Evolutionary conservation across 2,329 filamentous ascomycete species (phyloP).

Genomic region (Diplodia mutila): DNA sequence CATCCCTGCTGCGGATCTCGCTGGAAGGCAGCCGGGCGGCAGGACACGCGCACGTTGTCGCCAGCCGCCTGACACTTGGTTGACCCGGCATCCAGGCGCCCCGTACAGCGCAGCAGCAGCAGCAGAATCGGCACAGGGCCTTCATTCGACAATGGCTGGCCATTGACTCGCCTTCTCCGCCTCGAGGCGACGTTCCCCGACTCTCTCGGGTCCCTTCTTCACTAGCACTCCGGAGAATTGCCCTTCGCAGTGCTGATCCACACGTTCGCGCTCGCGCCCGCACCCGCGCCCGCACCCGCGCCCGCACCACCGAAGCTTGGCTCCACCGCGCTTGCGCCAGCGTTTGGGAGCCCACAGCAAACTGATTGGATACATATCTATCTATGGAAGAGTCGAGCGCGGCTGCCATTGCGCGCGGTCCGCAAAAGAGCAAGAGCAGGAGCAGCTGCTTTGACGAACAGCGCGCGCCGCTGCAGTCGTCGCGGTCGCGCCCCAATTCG

Average conservation of each 20-base stretch:
- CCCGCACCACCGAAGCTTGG: constrained; percentile 2
- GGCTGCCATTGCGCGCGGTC: neutral
- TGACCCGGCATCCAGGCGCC: neutral
- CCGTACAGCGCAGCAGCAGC: neutral
- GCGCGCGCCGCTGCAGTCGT: constrained; percentile 38
- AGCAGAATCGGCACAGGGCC: neutral
- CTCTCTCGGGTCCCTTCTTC: neutral
- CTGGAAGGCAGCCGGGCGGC: neutral
- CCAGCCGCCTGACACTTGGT: neutral
- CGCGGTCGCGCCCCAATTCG: constrained; percentile 26
- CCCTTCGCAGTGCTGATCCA: neutral
- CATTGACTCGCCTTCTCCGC: neutral
- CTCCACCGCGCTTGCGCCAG: neutral
- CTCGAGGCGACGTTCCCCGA: neutral
- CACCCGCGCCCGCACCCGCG: neutral
- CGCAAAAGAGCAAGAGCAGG: constrained; percentile 29
- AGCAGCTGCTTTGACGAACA: constrained; percentile 40
- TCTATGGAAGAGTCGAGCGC: constrained; percentile 6
- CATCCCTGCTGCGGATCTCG: constrained; percentile 17
- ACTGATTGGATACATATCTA: neutral
- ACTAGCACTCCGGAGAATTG: neutral
- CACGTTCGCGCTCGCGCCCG: neutral
- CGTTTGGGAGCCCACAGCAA: neutral
- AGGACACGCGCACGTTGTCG: neutral
- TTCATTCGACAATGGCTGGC: constrained; percentile 4